These are phyloP conservation scores for Anastatica hierochuntica DNA, from an alignment of 345 rosid species.

Conservation along the genomic window DNA sequence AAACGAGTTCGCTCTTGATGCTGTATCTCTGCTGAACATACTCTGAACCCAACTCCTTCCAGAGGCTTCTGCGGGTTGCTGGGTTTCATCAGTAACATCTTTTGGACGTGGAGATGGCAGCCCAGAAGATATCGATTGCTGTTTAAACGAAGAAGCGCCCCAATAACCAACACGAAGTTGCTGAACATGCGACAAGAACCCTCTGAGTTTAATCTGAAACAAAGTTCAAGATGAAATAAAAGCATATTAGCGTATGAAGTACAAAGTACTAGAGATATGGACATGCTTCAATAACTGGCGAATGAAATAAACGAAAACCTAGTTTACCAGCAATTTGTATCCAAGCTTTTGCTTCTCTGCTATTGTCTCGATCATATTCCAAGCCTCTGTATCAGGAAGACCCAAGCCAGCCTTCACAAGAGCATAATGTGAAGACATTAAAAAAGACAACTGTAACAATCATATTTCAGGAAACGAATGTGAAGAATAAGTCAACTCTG, in stretches of 20 bases:
- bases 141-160: slow-evolving; percentile 74
- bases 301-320: slow-evolving; percentile 9
- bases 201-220: slow-evolving; percentile 86
- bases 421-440: slow-evolving; percentile 2
- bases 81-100: slow-evolving; percentile 59
- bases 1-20: slow-evolving; percentile 64
- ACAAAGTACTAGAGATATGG: neutral
- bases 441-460: slow-evolving; percentile 5
- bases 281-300: neutral
- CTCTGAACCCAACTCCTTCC: slow-evolving; percentile 99
- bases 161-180: slow-evolving; percentile 88
- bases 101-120: slow-evolving; percentile 79
- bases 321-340: slow-evolving; percentile 72
- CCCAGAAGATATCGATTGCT: slow-evolving; percentile 51
- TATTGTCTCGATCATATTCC: slow-evolving; percentile 87
- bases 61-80: slow-evolving; percentile 91
- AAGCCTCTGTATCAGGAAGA: slow-evolving; percentile 82
- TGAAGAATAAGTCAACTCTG: slow-evolving; percentile 12
- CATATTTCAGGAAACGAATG: neutral
- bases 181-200: slow-evolving; percentile 85
- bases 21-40: slow-evolving; percentile 90
- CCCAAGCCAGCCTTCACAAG: slow-evolving; percentile 71
- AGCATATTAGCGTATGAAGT: neutral
- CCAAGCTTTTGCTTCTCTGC: slow-evolving; percentile 88
- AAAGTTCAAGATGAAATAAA: slow-evolving; percentile 12